phyloP scores from a whole-genome alignment of 441 rosid genomes.

The Croton laevigatus region DNA sequence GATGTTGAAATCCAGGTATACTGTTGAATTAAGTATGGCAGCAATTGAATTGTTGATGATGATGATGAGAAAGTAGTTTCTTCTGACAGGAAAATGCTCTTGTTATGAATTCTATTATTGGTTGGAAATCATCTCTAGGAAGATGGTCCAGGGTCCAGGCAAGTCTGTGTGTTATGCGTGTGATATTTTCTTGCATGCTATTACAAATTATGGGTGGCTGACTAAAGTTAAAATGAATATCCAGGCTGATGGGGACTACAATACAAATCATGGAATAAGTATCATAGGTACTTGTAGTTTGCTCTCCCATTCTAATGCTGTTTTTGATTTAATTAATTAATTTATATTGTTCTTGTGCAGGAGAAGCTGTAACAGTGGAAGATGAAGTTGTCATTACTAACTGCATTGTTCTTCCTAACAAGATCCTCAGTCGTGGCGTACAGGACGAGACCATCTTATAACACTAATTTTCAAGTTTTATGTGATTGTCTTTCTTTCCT shows the following conservation, averaged over 20 bases:
- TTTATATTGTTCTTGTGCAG: constrained; percentile 28
- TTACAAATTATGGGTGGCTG: neutral
- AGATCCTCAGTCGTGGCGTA: constrained; percentile 52
- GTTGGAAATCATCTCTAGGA: constrained; percentile 80
- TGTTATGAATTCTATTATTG: constrained; percentile 64
- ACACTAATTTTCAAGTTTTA: neutral
- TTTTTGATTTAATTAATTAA: neutral
- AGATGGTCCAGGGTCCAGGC: constrained; percentile 82
- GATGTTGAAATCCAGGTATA: constrained; percentile 63
- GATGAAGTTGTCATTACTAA: constrained; percentile 66
- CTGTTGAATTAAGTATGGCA: neutral
- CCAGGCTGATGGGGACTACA: constrained; percentile 70
- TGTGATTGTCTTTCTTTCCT: neutral
- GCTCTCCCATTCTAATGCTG: neutral
- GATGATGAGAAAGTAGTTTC: neutral
- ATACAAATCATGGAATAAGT: constrained; percentile 65
- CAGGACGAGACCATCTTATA: constrained; percentile 72
- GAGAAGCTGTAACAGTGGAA: constrained; percentile 72
- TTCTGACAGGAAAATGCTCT: constrained; percentile 64
- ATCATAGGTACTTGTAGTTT: constrained; percentile 62
- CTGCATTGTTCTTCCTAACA: constrained; percentile 75
- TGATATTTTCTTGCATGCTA: neutral
- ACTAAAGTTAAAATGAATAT: constrained; percentile 15
- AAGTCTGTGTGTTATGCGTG: constrained; percentile 26
- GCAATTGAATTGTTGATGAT: neutral